Evolutionary conservation across 140 eudicot species (phyloP), one percentile per base, ranked within the genome.

Genomic region (Erigeron philadelphicus): DNA sequence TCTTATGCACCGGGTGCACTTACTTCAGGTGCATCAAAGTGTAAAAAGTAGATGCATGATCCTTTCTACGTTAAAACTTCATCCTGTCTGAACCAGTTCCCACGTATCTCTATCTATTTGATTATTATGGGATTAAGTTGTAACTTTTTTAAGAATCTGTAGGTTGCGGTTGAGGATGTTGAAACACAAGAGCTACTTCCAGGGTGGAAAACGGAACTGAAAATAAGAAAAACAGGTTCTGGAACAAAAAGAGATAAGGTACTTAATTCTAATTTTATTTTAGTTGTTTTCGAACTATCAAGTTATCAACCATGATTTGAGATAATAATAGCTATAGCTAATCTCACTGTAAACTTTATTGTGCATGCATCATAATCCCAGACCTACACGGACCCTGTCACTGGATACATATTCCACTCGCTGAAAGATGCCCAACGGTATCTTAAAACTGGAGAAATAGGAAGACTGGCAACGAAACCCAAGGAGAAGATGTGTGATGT

Each of bases 351-450:
- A 21, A 7, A 53, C 9, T 16, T 53, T 6, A n/a, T 21, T 53
- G 18, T 9, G 7, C 9, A 15, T 15, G 16, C 61, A 38, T 58
- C 57, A 10, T 83, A 35, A 53, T 60, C 43, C 15, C 87, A 88
- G 96, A 75, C 64, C 80, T 88, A 86, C 76, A 86, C 79, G 60
- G 96, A 88, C 73, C 96, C 96, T 63, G 83, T 54, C 41, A 81
- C 75, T 74, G 96, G 94, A 54, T 85, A 73, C 64, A 53, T 80
- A 75, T 86, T 89, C 74, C 86, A 71, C 31, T 89, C 96, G 8
- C 41, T 86, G 35, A 80, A 64, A 78, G 88, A 82, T 46, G 80
- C 67, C 17, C 74, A 78, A 16, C 87, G 88, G 16, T 89, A 84
- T 75, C 84, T 89, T 61, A 80, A 76, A 72, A 81, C 95, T 21